phyloP scores from a whole-genome alignment of 176 grass and related monocot genomes.

The Dactylis glomerata region DNA sequence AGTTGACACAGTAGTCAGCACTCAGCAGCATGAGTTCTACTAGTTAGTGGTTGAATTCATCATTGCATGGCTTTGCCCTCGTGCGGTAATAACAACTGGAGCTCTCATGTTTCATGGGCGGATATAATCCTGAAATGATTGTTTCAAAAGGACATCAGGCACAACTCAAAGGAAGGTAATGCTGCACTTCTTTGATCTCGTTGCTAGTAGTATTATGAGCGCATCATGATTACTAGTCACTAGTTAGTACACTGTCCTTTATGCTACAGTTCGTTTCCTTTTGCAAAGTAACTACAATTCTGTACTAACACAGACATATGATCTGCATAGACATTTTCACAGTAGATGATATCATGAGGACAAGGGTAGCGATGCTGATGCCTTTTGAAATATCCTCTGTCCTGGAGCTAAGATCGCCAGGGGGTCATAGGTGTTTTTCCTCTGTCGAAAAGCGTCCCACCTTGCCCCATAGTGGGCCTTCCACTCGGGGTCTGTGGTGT shows the following conservation, averaged over 20 bases:
- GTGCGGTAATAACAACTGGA: constrained; percentile 24
- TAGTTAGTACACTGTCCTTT: constrained; percentile 4
- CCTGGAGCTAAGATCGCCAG: constrained; percentile 83
- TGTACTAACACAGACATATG: constrained; percentile 9
- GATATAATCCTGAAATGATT: constrained; percentile 22
- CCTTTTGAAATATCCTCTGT: constrained; percentile 75
- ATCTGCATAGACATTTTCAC: neutral
- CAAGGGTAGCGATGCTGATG: constrained; percentile 32
- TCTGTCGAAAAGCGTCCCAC: constrained; percentile 66
- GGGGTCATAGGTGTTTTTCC: constrained; percentile 75
- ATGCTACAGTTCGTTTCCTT: neutral
- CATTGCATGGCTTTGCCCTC: constrained; percentile 12
- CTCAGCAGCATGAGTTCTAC: neutral
- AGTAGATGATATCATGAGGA: constrained; percentile 13
- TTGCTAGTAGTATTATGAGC: neutral
- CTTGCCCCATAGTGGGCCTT: constrained; percentile 69
- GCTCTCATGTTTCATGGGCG: constrained; percentile 1
- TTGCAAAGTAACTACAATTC: constrained; percentile 5
- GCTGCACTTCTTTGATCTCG: neutral
- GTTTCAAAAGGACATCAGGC: constrained; percentile 11
- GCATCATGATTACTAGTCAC: neutral
- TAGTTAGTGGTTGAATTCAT: constrained; percentile 19
- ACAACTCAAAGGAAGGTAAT: neutral
- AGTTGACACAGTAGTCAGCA: constrained; percentile 8
- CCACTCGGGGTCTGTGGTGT: constrained; percentile 61